These are phyloP conservation scores for Catenaria anguillulae DNA, from an alignment of 371 early-diverging fungal species.

Conservation along the genomic window DNA sequence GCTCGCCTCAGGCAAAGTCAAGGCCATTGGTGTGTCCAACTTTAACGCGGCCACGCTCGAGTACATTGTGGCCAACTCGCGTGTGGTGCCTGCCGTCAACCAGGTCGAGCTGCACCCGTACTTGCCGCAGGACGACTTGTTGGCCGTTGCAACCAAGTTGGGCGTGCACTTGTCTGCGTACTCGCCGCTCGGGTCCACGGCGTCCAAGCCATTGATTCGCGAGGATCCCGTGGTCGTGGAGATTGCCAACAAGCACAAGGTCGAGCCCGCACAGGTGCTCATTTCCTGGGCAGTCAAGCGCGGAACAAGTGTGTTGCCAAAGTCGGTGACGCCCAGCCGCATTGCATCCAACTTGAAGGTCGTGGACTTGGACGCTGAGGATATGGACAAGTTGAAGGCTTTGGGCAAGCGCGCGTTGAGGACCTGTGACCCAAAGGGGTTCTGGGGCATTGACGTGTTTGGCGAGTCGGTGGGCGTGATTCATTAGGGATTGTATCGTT, in stretches of 20 bases:
- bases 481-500: too few relatives aligned
- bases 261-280: slow-evolving; percentile 52
- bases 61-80: slow-evolving; percentile 44
- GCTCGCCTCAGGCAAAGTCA: slow-evolving; percentile 36
- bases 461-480: too few relatives aligned
- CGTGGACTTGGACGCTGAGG: slow-evolving; percentile 27
- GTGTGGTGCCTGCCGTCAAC: slow-evolving; percentile 63
- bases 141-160: slow-evolving; percentile 20
- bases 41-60: slow-evolving; percentile 36
- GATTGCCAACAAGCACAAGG: slow-evolving; percentile 53
- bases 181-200: slow-evolving; percentile 26
- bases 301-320: slow-evolving; percentile 46
- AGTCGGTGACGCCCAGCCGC: slow-evolving; percentile 38
- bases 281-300: slow-evolving; percentile 58
- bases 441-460: slow-evolving; percentile 25
- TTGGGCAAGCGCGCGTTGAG: slow-evolving; percentile 17
- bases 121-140: slow-evolving; percentile 22
- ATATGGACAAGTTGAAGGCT: slow-evolving; percentile 22
- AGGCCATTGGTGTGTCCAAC: slow-evolving; percentile 50
- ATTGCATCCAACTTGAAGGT: slow-evolving; percentile 33
- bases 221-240: slow-evolving; percentile 23
- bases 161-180: slow-evolving; percentile 24
- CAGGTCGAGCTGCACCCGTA: slow-evolving; percentile 61
- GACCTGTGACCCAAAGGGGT: slow-evolving; percentile 20
- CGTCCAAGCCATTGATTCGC: not conserved